These are phyloP conservation scores for Metschnikowia anglica DNA, from an alignment of 805 yeast species.

Conservation along the genomic window DNA sequence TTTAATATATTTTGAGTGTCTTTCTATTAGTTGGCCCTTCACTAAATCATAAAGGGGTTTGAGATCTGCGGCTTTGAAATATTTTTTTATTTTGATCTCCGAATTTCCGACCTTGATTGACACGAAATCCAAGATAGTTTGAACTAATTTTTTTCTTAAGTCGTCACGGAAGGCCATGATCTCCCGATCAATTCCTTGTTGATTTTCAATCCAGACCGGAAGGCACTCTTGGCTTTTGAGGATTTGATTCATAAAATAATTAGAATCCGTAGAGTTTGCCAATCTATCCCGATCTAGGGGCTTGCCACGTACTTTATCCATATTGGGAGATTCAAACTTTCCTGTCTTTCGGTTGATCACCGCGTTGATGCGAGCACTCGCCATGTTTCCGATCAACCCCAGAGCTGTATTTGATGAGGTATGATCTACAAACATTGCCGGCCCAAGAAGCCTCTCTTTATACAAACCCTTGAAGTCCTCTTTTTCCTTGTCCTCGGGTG, in stretches of 20 bases:
- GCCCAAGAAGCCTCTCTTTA: constrained; percentile 62
- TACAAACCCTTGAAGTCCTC: constrained; percentile 59
- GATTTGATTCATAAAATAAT: constrained; percentile 76
- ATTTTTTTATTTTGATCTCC: background rate
- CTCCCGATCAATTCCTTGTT: constrained; percentile 52
- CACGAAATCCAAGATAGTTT: constrained; percentile 1
- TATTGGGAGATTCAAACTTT: constrained; percentile 55
- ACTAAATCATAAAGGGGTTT: background rate
- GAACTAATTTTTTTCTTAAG: constrained; percentile 26
- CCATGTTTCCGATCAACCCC: constrained; percentile 61
- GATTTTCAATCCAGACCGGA: constrained; percentile 91
- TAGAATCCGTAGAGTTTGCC: constrained; percentile 58
- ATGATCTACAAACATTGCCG: constrained; percentile 45
- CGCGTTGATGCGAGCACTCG: constrained; percentile 74
- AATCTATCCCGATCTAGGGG: constrained; percentile 54
- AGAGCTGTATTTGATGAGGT: constrained; percentile 44
- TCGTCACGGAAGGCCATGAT: constrained; percentile 48
- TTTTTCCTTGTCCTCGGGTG: constrained; percentile 28
- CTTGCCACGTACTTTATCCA: constrained; percentile 54
- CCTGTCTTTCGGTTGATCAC: constrained; percentile 62
- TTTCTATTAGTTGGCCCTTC: background rate
- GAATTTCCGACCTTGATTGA: background rate
- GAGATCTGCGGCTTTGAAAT: background rate
- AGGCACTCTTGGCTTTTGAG: constrained; percentile 71
- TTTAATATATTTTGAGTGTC: constrained; percentile 9